Conservation (phyloP, 129 eudicot species). For the Mikania micrantha region DNA sequence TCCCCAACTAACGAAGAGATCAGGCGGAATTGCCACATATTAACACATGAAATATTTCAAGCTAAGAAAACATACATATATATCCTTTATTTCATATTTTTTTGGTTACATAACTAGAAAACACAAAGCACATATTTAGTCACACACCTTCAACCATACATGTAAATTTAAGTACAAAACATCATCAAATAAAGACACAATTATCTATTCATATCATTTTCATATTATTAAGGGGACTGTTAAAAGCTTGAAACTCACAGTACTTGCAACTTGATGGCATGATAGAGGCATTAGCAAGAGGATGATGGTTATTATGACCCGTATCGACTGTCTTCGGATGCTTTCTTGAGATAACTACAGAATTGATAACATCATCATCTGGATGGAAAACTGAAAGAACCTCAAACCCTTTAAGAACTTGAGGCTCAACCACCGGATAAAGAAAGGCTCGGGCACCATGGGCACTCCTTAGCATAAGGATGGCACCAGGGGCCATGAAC, state of each 20-base stretch:
- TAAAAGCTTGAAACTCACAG: slow-evolving; percentile 33
- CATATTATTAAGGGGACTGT: slow-evolving; percentile 30
- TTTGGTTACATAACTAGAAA: too few relatives aligned
- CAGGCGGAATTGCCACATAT: too few relatives aligned
- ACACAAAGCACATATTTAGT: too few relatives aligned
- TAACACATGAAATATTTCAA: too few relatives aligned
- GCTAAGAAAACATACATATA: too few relatives aligned
- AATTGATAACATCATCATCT: slow-evolving; percentile 68
- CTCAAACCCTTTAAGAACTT: slow-evolving; percentile 57
- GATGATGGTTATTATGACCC: slow-evolving; percentile 8
- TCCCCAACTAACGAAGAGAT: too few relatives aligned
- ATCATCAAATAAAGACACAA: too few relatives aligned
- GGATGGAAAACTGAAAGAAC: slow-evolving; percentile 75
- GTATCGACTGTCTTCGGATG: neutral
- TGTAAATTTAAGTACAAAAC: too few relatives aligned
- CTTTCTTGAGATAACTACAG: slow-evolving; percentile 59
- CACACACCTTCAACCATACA: too few relatives aligned
- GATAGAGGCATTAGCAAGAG: slow-evolving; percentile 5
- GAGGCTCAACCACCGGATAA: slow-evolving; percentile 59
- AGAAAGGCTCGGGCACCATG: slow-evolving; percentile 78
- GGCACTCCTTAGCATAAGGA: slow-evolving; percentile 73
- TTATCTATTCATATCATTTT: too few relatives aligned
- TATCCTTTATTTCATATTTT: too few relatives aligned
- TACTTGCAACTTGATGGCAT: slow-evolving; percentile 38
- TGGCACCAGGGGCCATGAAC: slow-evolving; percentile 62